Evolutionary conservation across 1,284 basidiomycete genomes (phyloP), one percentile per base, ranked within the genome.

Genomic region (Ustilago nuda): DNA sequence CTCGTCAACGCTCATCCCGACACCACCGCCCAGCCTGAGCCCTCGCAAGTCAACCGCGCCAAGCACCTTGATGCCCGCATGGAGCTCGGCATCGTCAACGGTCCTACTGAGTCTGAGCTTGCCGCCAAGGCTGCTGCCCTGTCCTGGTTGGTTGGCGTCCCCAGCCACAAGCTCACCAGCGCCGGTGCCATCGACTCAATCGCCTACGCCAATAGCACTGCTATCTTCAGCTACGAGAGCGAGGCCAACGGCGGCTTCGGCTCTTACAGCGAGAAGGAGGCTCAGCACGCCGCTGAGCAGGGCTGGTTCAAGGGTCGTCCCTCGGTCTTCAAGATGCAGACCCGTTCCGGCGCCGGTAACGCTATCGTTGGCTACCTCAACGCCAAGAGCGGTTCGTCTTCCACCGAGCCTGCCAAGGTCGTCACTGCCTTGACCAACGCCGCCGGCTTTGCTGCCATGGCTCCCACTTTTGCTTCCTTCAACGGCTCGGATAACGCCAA

Each of bases 301-400:
- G 76, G 77, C 36, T 75, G 68, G 73, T 72, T 67, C 61, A 61
- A 67, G 19, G 76, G 78, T 27, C 72, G 76, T 9, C 73, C 82
- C 54, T 68, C 75, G 56, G 84, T 85, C 59, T 80, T 81, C 65
- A 65, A 76, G 65, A 82, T 85, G 82, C 84, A 85, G 79, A 83
- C 83, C 46, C 81, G 84, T 35, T 62, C 94, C 4, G 97, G 96
- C 45, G 99, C 84, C 27, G 83, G 77, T 48, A 78, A 62, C 57
- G 82, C 84, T 60, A 80, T 85, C 63, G 72, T 79, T 12, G 84
- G 84, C 58, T 85, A 82, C 70, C 68, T 85, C 35, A 63, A 78
- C 45, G 73, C 69, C 60, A 75, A 74, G 56, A 66, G 60, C 11
- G 73, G 74, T 30, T 76, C 72, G n/a, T 67, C 67, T 33, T 70